A percentile compares a stretch with the other conserved stretches of the same genome.
Conservation (phyloP, 768 basidiomycete species). For the Mycena indigotica region DNA sequence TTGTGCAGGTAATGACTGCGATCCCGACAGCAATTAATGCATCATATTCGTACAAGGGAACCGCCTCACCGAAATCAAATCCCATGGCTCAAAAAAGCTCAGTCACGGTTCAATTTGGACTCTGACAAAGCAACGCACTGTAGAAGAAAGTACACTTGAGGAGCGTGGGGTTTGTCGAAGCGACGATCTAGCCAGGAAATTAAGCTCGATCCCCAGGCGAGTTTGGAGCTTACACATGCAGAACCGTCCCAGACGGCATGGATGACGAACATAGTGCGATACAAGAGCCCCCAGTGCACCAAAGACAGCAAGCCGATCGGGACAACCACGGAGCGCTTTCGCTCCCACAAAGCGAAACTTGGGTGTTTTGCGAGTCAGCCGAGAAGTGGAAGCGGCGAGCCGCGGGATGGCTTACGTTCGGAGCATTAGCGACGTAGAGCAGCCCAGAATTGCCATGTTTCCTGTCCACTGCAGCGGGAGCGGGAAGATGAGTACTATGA, state of each 20-base stretch:
- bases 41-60: background rate
- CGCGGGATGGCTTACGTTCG: slow-evolving; percentile 59
- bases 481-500: background rate
- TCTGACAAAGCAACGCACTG: slow-evolving; percentile 63
- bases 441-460: slow-evolving; percentile 65
- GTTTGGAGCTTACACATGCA: slow-evolving; percentile 19
- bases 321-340: slow-evolving; percentile 50
- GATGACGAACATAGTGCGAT: slow-evolving; percentile 72
- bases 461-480: slow-evolving; percentile 49
- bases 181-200: slow-evolving; percentile 35
- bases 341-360: slow-evolving; percentile 74
- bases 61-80: slow-evolving; percentile 50
- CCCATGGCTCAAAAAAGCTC: slow-evolving; percentile 65
- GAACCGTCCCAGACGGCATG: slow-evolving; percentile 51
- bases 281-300: slow-evolving; percentile 67
- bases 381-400: slow-evolving; percentile 1
- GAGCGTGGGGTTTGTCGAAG: slow-evolving; percentile 53
- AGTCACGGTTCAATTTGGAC: no score
- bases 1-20: background rate
- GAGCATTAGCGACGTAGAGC: slow-evolving; percentile 70
- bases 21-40: background rate
- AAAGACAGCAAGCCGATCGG: slow-evolving; percentile 57
- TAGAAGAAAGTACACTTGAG: slow-evolving; percentile 70
- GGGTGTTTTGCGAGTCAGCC: slow-evolving; percentile 8
- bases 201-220: background rate